Base-by-base conservation (phyloP, 139 green algal species). In the Trebouxia sp. region DNA sequence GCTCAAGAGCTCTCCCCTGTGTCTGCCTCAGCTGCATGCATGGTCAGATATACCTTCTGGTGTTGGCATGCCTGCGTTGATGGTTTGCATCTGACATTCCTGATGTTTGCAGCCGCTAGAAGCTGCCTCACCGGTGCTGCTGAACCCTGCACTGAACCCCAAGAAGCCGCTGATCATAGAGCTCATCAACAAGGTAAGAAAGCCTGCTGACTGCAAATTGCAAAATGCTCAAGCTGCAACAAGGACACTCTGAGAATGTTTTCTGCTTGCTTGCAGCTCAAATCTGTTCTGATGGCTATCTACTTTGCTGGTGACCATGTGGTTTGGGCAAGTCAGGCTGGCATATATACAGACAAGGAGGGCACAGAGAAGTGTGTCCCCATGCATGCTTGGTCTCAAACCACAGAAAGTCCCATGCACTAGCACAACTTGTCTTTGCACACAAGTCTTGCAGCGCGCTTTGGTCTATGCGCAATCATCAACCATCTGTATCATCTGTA, bases 251-350 rank as follows among this genome's bases (percentile, higher is more conserved):
- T n/a, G n/a, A n/a, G n/a, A n/a, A n/a, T n/a, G n/a, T n/a, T n/a
- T n/a, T n/a, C n/a, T n/a, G 2, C 58, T 37, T 26, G 14, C 12
- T 15, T 79, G 28, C 88, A 96, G 90, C 69, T 94, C 37, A 98
- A 97, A 84, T 51, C 82, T 30, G n/a, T 97, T 37, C 82, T 96
- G 35, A 98, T 98, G 94, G 91, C 91, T 0, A 76, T 94, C n/a
- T 98, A 98, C 91, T 98, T 98, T 90, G 90, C 81, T 1, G 92
- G 86, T 1, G 95, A 98, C 85, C 92, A 98, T 86, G 85, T 98
- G 24, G 94, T 98, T 56, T 98, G 95, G 95, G 89, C 91, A 11
- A 82, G 89, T 77, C 90, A 95, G 76, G 94, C 95, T 11, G 94
- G 93, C 8, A 65, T 98, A 0, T 78, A 95, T 51, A 85, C 85